Evolutionary conservation across 1,139 yeast genomes (phyloP), one percentile per base, ranked within the genome.

Genomic region (Zygosaccharomyces pseudobailii): DNA sequence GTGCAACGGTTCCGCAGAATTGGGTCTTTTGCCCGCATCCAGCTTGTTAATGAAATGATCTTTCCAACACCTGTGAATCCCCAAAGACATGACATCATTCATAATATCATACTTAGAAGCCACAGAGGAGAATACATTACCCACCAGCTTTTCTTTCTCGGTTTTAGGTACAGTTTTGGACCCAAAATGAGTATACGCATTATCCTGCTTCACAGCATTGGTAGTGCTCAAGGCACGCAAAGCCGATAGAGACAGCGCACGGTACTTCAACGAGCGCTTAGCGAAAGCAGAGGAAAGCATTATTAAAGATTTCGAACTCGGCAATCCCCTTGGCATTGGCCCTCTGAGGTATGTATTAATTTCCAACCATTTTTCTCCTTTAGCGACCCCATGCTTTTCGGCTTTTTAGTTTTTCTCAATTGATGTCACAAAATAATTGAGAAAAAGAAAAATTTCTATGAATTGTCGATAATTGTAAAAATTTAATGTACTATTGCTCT

Each of bases 21-120:
- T 95, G 4, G 96, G 90, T 62, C 97, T 80, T 74, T 82, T 82
- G 36, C 99, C 99, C 36, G 97, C 96, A 63, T 92, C 97, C 52
- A 92, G 73, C 57, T 89, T 80, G 58, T 81, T 76, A 58, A 92
- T 90, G 63, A 92, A 85, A 64, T 90, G 96, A 62, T 79, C 82
- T 65, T 92, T 92, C 99, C 99, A 92, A 47, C 90, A 72, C 59
- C 98, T 78, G 66, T 92, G 99, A 44, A 92, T 78, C 34, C 98
- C 98, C 68, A 90, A 69, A 6, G 96, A 87, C 99, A 92, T 92
- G 46, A 88, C 95, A 70, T 92, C 99, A 69, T 92, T 92, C 98
- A 92, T 94, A 47, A 87, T 74, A 70, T 92, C 99, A 67, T 92
- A 92, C 55, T 82, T 89, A 32, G 92, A 80, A 3, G 98, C 98